Conservation (phyloP, 139 green algal genomes). For the Coccomyxa sp. region DNA sequence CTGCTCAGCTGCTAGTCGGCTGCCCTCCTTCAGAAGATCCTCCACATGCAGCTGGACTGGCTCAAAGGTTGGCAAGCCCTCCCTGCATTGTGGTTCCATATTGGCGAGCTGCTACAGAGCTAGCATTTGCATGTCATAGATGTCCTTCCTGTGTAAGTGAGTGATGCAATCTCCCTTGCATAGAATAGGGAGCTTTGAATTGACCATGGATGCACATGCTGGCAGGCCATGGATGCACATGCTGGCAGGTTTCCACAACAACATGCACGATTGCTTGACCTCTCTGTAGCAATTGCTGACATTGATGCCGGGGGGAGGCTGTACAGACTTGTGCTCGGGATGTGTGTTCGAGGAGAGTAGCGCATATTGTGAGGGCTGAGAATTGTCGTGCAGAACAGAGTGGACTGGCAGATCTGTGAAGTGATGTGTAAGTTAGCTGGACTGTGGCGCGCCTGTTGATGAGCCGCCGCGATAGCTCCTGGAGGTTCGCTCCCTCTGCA, state of each 20-base stretch:
- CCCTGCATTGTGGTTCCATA: constrained; percentile 7
- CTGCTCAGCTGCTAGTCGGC: constrained; percentile 22
- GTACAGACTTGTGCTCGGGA: neutral
- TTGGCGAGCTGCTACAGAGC: neutral
- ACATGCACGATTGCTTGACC: neutral
- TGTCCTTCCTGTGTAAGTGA: neutral
- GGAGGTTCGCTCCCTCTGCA: constrained; percentile 42
- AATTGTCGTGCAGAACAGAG: no score
- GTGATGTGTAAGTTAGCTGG: neutral
- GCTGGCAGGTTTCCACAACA: neutral
- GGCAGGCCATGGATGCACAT: neutral
- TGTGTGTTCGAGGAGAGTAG: no score
- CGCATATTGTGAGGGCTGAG: no score
- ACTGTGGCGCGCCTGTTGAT: constrained; percentile 12
- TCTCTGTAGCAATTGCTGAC: neutral
- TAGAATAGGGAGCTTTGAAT: no score
- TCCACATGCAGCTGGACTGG: constrained; percentile 44
- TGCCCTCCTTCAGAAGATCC: constrained; percentile 44
- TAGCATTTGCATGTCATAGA: neutral
- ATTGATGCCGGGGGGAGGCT: neutral
- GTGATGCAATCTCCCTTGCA: neutral
- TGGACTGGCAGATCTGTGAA: no score
- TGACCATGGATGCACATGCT: neutral
- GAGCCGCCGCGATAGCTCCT: constrained; percentile 31
- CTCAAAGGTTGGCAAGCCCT: constrained; percentile 49